These are phyloP conservation scores for Xylaria sp. DNA, from an alignment of 2,329 filamentous ascomycete species.

Conservation along the genomic window DNA sequence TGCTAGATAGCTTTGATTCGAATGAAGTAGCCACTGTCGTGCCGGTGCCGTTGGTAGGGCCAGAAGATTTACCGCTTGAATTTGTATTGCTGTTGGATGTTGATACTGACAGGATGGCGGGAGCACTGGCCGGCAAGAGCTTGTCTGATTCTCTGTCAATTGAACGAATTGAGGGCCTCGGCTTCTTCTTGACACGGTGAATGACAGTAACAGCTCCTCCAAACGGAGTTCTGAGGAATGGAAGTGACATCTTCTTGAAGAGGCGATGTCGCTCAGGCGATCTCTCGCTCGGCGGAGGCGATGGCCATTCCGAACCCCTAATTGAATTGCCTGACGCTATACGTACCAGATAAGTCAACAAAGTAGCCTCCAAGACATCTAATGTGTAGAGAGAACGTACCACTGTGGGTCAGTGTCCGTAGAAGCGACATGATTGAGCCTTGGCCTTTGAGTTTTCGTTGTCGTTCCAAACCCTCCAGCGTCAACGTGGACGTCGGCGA, in stretches of 20 bases:
- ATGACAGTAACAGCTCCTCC: conserved; percentile 58
- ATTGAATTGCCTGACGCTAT: conserved; percentile 44
- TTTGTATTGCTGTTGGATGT: conserved; percentile 47
- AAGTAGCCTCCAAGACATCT: neutral
- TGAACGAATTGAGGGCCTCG: conserved; percentile 52
- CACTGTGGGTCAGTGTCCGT: conserved; percentile 56
- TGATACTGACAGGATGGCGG: conserved; percentile 38
- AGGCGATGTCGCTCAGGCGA: conserved; percentile 40
- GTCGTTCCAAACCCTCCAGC: conserved; percentile 42
- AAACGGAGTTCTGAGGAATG: conserved; percentile 53
- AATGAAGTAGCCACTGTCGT: conserved; percentile 54
- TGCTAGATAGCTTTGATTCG: conserved; percentile 55
- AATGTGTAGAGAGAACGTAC: conserved; percentile 38
- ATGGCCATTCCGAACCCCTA: conserved; percentile 42
- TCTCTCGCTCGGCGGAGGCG: conserved; percentile 41
- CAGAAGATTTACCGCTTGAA: conserved; percentile 47
- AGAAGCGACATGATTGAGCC: conserved; percentile 58
- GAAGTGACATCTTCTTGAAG: conserved; percentile 54
- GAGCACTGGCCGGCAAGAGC: conserved; percentile 41
- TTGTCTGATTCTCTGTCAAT: conserved; percentile 49
- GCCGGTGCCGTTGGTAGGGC: conserved; percentile 43
- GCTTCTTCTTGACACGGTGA: conserved; percentile 54
- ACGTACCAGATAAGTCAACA: conserved; percentile 27
- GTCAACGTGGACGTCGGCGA: conserved; percentile 46
- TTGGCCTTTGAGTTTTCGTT: conserved; percentile 54